These are phyloP conservation scores for Trametes pubescens DNA, from an alignment of 1,284 basidiomycete species.

Conservation along the genomic window DNA sequence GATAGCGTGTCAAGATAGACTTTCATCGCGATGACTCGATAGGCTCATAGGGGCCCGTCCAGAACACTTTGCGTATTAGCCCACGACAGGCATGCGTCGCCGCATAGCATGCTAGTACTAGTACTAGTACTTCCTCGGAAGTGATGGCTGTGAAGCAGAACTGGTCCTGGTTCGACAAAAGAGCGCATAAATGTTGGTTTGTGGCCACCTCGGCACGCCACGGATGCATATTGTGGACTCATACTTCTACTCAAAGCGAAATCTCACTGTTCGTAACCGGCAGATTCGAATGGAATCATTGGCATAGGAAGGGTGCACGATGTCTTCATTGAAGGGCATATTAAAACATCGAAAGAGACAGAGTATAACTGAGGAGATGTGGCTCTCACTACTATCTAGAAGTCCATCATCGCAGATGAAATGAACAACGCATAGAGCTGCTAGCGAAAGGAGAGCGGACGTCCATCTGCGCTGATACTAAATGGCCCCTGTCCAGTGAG, in stretches of 20 bases:
- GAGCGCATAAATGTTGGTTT: too few species aligned
- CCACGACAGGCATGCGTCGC: too few species aligned
- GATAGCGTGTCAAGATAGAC: neutral
- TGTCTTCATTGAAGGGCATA: neutral
- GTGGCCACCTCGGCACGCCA: too few species aligned
- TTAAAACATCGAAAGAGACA: neutral
- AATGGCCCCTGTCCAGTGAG: slow-evolving; percentile 45
- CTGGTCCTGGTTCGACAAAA: too few species aligned
- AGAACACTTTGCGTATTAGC: neutral
- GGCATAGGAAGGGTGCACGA: neutral
- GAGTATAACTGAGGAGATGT: slow-evolving; percentile 41
- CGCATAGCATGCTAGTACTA: too few species aligned
- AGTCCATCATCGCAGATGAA: slow-evolving; percentile 58
- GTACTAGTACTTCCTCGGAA: too few species aligned
- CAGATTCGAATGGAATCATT: too few species aligned
- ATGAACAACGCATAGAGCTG: slow-evolving; percentile 49
- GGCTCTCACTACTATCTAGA: slow-evolving; percentile 69
- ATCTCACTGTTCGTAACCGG: too few species aligned
- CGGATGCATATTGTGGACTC: too few species aligned
- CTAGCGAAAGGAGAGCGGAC: slow-evolving; percentile 56
- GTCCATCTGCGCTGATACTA: slow-evolving; percentile 43
- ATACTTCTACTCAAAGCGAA: too few species aligned
- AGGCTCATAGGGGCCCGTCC: neutral
- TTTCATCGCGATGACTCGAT: slow-evolving; percentile 11
- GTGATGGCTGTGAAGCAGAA: too few species aligned